A percentile compares a stretch with the other conserved stretches of the same genome.
These are phyloP conservation scores for Penicillium lagena DNA, from an alignment of 495 filamentous ascomycete genomes.

Conservation along the genomic window DNA sequence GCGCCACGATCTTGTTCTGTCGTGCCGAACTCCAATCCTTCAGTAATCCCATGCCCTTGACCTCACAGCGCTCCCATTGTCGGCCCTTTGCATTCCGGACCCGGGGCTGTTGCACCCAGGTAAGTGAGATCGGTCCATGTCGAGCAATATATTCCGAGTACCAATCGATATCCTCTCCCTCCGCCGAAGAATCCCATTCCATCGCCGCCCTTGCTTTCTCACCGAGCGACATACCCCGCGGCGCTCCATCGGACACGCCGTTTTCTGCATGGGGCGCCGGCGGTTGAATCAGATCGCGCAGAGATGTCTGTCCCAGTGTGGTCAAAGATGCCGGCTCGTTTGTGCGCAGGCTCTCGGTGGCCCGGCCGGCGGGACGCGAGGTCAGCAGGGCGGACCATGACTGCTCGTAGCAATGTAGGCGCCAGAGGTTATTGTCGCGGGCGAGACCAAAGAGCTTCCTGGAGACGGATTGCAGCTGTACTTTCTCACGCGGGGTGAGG, in stretches of 20 bases:
- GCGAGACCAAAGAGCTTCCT: slow-evolving; percentile 59
- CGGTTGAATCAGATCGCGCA: slow-evolving; percentile 33
- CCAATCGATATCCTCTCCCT: slow-evolving; percentile 59
- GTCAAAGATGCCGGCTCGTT: slow-evolving; percentile 25
- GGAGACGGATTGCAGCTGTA: slow-evolving; percentile 64
- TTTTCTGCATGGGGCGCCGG: slow-evolving; percentile 9
- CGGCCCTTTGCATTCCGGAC: slow-evolving; percentile 19
- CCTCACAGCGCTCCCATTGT: slow-evolving; percentile 42
- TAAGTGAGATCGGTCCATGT: slow-evolving; percentile 64
- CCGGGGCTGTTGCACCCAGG: slow-evolving; percentile 64
- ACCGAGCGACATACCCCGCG: slow-evolving; percentile 18
- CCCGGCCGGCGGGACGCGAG: slow-evolving; percentile 19
- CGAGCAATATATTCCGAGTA: slow-evolving; percentile 85
- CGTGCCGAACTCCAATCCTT: slow-evolving; percentile 42
- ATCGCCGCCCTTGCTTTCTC: slow-evolving; percentile 51
- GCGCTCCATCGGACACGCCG: slow-evolving; percentile 2
- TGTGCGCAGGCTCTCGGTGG: slow-evolving; percentile 20
- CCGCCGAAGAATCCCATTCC: slow-evolving; percentile 78
- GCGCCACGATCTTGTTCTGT: slow-evolving; percentile 60
- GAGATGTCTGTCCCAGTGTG: slow-evolving; percentile 25
- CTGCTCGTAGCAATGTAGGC: slow-evolving; percentile 63
- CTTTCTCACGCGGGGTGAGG: slow-evolving; percentile 61
- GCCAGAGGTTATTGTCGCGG: slow-evolving; percentile 74
- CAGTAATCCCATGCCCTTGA: slow-evolving; percentile 59
- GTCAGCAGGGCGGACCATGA: slow-evolving; percentile 47